These are phyloP conservation scores for Chlamydomonas sphaeroides DNA, from an alignment of 139 green algal genomes.

Conservation along the genomic window DNA sequence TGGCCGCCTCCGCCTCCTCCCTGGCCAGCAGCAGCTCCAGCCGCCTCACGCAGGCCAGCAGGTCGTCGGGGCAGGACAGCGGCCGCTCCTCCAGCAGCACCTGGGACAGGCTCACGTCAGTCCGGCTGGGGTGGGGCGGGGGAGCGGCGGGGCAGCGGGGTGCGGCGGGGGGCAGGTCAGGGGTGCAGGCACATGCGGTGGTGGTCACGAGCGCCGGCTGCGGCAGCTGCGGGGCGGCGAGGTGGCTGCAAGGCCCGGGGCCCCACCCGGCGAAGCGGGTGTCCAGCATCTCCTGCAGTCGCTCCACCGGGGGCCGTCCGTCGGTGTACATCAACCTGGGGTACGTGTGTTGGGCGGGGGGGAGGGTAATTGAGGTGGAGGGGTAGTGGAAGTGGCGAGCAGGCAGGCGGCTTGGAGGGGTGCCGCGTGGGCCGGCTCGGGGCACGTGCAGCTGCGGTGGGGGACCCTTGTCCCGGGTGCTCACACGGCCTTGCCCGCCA, in stretches of 20 bases:
- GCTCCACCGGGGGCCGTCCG: conserved; percentile 55
- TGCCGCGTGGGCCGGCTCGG: too few relatives aligned
- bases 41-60: background rate
- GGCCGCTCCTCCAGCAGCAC: conserved; percentile 19
- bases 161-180: background rate
- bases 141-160: too few relatives aligned
- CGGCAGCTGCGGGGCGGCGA: background rate
- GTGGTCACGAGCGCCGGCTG: too few relatives aligned
- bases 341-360: background rate
- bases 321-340: conserved; percentile 80
- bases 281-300: conserved; percentile 37
- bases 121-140: background rate
- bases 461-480: background rate
- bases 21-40: conserved; percentile 10
- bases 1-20: background rate
- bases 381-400: too few relatives aligned
- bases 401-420: too few relatives aligned
- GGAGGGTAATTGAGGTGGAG: too few relatives aligned
- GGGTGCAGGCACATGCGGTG: too few relatives aligned
- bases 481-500: conserved; percentile 13
- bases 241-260: background rate
- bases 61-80: conserved; percentile 12
- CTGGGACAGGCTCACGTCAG: conserved; percentile 3
- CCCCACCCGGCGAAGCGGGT: conserved; percentile 16
- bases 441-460: too few relatives aligned